A percentile compares a stretch with the other conserved stretches of the same genome.
Evolutionary conservation across 768 basidiomycete genomes (phyloP).

Genomic region (Phlegmacium glaucopus): DNA sequence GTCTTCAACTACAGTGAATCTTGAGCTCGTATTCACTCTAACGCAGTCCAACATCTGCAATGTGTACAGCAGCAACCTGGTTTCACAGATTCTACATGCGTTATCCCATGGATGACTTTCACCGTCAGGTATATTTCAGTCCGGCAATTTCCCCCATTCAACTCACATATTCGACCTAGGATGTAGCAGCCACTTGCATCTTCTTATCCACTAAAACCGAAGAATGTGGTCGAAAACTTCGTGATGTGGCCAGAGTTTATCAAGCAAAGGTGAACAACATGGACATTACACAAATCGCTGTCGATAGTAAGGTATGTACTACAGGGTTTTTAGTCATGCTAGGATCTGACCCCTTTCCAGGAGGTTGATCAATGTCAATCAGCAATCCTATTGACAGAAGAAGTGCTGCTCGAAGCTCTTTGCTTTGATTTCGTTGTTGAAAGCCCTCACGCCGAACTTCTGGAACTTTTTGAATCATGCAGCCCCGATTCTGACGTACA

Average conservation of each 20-base stretch:
- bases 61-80: constrained; percentile 87
- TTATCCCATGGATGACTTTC: constrained; percentile 77
- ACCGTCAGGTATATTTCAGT: constrained; percentile 58
- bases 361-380: constrained; percentile 72
- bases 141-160: constrained; percentile 4
- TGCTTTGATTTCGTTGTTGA: constrained; percentile 84
- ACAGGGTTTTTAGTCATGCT: constrained; percentile 3
- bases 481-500: constrained; percentile 48
- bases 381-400: constrained; percentile 71
- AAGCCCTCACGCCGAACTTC: constrained; percentile 73
- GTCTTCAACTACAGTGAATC: constrained; percentile 28
- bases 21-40: constrained; percentile 10
- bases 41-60: constrained; percentile 69
- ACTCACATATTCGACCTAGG: constrained; percentile 42
- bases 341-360: constrained; percentile 31
- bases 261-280: constrained; percentile 61
- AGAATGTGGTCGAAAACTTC: constrained; percentile 81
- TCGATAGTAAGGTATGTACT: constrained; percentile 60
- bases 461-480: constrained; percentile 64
- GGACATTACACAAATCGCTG: constrained; percentile 53
- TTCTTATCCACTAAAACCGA: constrained; percentile 92
- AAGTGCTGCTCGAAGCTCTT: constrained; percentile 74
- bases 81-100: constrained; percentile 92
- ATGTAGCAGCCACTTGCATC: constrained; percentile 81
- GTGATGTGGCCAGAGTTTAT: constrained; percentile 78